Percentiles rank a stretch among this genome's conserved stretches.
These are phyloP conservation scores for Gliomastix tumulicola DNA, from an alignment of 2,329 filamentous ascomycete genomes.

Conservation along the genomic window DNA sequence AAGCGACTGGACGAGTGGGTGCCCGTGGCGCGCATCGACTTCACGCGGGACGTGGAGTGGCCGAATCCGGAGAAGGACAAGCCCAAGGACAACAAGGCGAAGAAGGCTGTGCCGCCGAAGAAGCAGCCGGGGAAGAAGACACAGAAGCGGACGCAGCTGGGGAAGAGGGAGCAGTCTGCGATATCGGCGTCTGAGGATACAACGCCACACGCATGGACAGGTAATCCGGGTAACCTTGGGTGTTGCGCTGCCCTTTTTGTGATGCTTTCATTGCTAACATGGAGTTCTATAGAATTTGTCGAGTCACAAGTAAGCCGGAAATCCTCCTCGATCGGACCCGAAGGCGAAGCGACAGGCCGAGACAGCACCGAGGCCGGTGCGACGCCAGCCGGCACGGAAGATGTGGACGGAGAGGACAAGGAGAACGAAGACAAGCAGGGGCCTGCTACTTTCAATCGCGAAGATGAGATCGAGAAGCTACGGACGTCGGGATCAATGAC, in stretches of 20 bases:
- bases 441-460: conserved; percentile 59
- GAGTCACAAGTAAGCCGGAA: conserved; percentile 39
- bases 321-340: conserved; percentile 30
- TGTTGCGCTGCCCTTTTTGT: too few relatives aligned
- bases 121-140: conserved; percentile 50
- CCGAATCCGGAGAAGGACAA: conserved; percentile 82
- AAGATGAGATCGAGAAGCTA: conserved; percentile 94
- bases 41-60: conserved; percentile 91
- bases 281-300: conserved; percentile 30
- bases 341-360: conserved; percentile 36
- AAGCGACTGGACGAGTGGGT: conserved; percentile 86
- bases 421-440: conserved; percentile 37
- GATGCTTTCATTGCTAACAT: conserved; percentile 1
- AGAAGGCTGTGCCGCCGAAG: conserved; percentile 55
- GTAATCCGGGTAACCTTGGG: too few relatives aligned
- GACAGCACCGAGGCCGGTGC: conserved; percentile 33
- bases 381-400: conserved; percentile 38
- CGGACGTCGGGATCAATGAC: conserved; percentile 96
- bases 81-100: conserved; percentile 68
- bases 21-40: conserved; percentile 71
- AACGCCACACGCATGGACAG: conserved; percentile 46
- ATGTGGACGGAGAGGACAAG: conserved; percentile 49
- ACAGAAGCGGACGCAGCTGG: conserved; percentile 51
- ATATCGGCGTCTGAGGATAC: conserved; percentile 40
- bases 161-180: conserved; percentile 44